phyloP scores from a whole-genome alignment of 352 stramenopile genomes.

The Phytophthora syringae region DNA sequence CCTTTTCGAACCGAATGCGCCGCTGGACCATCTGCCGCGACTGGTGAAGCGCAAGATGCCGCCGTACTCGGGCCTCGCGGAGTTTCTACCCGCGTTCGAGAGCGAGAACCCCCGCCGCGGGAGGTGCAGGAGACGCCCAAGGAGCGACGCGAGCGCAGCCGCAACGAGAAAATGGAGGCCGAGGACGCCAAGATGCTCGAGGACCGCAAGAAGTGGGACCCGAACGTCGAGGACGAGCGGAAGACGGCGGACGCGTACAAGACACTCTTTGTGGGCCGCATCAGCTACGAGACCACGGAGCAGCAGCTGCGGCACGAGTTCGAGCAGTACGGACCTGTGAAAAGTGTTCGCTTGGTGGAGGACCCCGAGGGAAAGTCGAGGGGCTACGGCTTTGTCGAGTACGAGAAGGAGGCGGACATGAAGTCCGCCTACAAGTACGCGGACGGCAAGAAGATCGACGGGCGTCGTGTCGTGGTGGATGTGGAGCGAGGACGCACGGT shows the following conservation, averaged over 20 bases:
- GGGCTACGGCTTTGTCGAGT: slow-evolving; percentile 99
- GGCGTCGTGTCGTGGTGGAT: slow-evolving; percentile 96
- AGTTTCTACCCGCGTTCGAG: slow-evolving; percentile 66
- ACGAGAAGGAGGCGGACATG: slow-evolving; percentile 97
- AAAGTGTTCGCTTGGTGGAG: slow-evolving; percentile 89
- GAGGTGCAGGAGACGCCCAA: slow-evolving; percentile 79
- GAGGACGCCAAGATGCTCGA: slow-evolving; percentile 76
- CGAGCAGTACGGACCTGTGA: slow-evolving; percentile 93
- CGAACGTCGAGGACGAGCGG: slow-evolving; percentile 57
- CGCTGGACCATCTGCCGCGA: slow-evolving; percentile 73
- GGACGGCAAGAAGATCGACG: slow-evolving; percentile 97
- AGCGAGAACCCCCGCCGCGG: slow-evolving; percentile 57
- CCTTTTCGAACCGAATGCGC: slow-evolving; percentile 82
- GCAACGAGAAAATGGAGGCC: slow-evolving; percentile 59
- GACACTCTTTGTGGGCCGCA: slow-evolving; percentile 97
- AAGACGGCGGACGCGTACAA: slow-evolving; percentile 96
- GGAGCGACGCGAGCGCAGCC: slow-evolving; percentile 69
- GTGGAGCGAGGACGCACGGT: slow-evolving; percentile 98
- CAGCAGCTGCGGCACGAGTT: slow-evolving; percentile 97
- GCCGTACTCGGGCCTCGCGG: slow-evolving; percentile 67
- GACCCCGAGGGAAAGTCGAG: slow-evolving; percentile 91
- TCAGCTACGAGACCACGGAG: slow-evolving; percentile 98
- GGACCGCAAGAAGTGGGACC: slow-evolving; percentile 74
- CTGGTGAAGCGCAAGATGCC: slow-evolving; percentile 90
- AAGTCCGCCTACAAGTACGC: slow-evolving; percentile 95